Percentiles rank a stretch among this genome's conserved stretches.
Evolutionary conservation across 2,329 filamentous ascomycete species (phyloP).

Genomic region (Dothistroma pini): DNA sequence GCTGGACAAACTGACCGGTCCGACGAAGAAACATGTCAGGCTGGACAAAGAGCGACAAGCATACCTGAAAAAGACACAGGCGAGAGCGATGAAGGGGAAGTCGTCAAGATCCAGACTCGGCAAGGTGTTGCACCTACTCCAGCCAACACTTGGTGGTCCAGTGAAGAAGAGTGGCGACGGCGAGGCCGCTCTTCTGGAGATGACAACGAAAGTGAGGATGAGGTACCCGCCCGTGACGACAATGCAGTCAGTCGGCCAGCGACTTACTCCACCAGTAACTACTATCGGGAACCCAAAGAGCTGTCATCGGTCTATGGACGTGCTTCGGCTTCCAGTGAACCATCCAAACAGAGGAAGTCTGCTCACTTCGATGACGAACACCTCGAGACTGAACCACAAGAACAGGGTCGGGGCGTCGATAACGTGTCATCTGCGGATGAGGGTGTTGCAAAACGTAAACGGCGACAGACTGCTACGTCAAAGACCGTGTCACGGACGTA

Average conservation of each 20-base stretch:
- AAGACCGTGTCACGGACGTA: background rate
- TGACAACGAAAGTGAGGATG: background rate
- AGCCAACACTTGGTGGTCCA: background rate
- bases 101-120: background rate
- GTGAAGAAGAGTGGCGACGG: background rate
- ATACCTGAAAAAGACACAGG: background rate
- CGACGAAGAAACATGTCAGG: background rate
- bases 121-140: background rate
- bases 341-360: slow-evolving; percentile 11
- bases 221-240: background rate
- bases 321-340: background rate
- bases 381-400: slow-evolving; percentile 2
- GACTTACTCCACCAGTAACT: background rate
- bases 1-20: background rate
- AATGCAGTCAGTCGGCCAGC: background rate
- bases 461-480: background rate
- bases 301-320: background rate
- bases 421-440: background rate
- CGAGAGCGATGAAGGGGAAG: background rate
- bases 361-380: slow-evolving; percentile 11
- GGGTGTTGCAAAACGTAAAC: background rate
- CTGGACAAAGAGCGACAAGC: background rate
- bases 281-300: slow-evolving; percentile 1
- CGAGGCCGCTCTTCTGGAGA: background rate
- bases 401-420: slow-evolving; percentile 7